Evolutionary conservation across 768 basidiomycete genomes (phyloP).

Genomic region (Pisolithus tinctorius): DNA sequence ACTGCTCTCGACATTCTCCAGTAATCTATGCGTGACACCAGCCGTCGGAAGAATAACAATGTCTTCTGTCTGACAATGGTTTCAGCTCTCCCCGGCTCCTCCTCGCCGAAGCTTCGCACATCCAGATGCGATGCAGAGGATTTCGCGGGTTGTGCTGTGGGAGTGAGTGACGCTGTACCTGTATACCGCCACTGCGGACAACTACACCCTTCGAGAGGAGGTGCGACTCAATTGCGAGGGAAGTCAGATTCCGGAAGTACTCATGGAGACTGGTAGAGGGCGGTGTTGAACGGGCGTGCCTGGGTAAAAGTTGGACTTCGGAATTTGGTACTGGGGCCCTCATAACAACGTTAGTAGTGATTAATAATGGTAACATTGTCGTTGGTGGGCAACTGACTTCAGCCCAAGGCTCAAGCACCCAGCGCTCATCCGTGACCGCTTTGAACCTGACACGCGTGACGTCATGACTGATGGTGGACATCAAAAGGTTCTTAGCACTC

Average conservation of each 20-base stretch:
- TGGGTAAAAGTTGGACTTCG: conserved; percentile 26
- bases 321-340: conserved; percentile 26
- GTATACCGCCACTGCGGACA: conserved; percentile 36
- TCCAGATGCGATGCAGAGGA: conserved; percentile 30
- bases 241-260: conserved; percentile 20
- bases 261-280: conserved; percentile 32
- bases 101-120: conserved; percentile 31
- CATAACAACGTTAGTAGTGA: conserved; percentile 20
- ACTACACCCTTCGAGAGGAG: conserved; percentile 27
- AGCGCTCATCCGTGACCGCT: no score
- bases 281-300: conserved; percentile 27
- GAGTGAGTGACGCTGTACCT: conserved; percentile 37
- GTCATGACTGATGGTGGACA: background rate
- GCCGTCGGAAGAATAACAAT: conserved; percentile 37
- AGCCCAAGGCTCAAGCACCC: background rate
- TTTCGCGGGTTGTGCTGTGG: conserved; percentile 38
- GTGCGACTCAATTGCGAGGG: conserved; percentile 28
- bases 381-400: background rate
- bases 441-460: background rate
- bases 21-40: conserved; percentile 32
- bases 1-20: conserved; percentile 21
- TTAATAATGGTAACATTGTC: background rate
- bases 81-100: conserved; percentile 27
- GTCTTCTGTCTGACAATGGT: conserved; percentile 28
- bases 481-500: background rate